Evolutionary conservation across 345 rosid species (phyloP), one percentile per base, ranked within the genome.

Genomic region (Hypericum perforatum): DNA sequence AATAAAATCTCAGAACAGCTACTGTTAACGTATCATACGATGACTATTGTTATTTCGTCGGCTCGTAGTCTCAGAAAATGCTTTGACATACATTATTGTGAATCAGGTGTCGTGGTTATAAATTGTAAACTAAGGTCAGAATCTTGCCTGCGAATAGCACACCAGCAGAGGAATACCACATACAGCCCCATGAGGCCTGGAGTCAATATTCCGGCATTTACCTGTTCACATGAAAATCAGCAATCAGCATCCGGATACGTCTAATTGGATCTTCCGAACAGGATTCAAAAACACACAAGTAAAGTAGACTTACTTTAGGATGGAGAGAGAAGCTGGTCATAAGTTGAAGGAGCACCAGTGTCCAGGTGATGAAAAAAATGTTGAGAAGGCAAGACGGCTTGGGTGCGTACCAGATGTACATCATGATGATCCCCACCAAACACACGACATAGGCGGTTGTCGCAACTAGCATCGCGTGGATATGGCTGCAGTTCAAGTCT

Each of bases 121-220:
- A 14, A 37, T 9, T 7, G 32, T 57, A 29, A 10, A 32, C 39
- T 11, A 22, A 58, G 46, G 57, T 37, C 32, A 42, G 54, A 55
- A 57, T 16, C 59, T 40, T 74, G 71, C 98, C 98, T 91, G 62
- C 98, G 68, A 43, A 87, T 85, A 50, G 96, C 98, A 49, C 98
- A 84, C 98, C 98, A 91, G 70, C 98, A 91, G 22, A 91, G 76
- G 68, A 82, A 91, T 39, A 87, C 82, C 42, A 85, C 73, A 62
- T 91, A 91, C 15, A 91, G 96, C 41, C 98, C 98, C 98, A 91
- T 91, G 58, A 91, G 87, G 61, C 92, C 96, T 0, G 96, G 92
- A 72, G 91, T 67, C 73, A 91, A 75, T 81, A 78, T 75, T 43
- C 96, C 89, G 6, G 76, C 78, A 53, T 84, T 82, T 13, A 91